Conservation (phyloP, 257 asterid genomes). For the Henckelia pumila region DNA sequence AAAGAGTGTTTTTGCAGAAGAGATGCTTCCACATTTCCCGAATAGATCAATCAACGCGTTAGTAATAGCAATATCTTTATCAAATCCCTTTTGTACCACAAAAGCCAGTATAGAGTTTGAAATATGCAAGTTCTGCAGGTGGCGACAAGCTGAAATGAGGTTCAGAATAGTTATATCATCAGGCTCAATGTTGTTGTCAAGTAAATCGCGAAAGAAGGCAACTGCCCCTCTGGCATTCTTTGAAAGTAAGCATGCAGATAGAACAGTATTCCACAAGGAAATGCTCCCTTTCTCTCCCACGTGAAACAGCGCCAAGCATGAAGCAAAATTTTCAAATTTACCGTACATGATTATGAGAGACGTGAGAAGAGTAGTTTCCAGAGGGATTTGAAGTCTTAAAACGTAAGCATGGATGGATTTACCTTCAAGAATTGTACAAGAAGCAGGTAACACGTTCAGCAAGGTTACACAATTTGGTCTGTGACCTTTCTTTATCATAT, state of each 20-base stretch:
- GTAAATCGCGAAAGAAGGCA: constrained; percentile 39
- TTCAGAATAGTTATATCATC: constrained; percentile 47
- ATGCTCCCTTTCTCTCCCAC: constrained; percentile 44
- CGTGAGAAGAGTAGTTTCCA: constrained; percentile 49
- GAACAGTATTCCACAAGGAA: constrained; percentile 59
- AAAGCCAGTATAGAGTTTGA: constrained; percentile 39
- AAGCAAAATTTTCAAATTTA: constrained; percentile 29
- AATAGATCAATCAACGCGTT: constrained; percentile 51
- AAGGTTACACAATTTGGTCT: constrained; percentile 51
- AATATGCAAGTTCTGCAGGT: constrained; percentile 35
- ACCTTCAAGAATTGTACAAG: constrained; percentile 37
- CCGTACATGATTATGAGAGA: constrained; percentile 65
- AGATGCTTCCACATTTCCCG: constrained; percentile 50
- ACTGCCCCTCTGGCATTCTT: constrained; percentile 31
- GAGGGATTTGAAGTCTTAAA: constrained; percentile 31
- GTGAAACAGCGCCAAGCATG: constrained; percentile 40
- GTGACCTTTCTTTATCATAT: constrained; percentile 38
- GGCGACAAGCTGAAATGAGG: constrained; percentile 50
- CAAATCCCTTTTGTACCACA: constrained; percentile 41
- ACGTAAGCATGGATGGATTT: constrained; percentile 53
- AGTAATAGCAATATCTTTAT: constrained; percentile 33
- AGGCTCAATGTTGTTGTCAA: constrained; percentile 33
- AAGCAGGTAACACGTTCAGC: constrained; percentile 50
- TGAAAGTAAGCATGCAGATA: constrained; percentile 42
- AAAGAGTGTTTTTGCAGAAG: constrained; percentile 41